These are phyloP conservation scores for Pseudocohnilembus persalinus DNA, from an alignment of 169 alveolate genomes.

Conservation along the genomic window DNA sequence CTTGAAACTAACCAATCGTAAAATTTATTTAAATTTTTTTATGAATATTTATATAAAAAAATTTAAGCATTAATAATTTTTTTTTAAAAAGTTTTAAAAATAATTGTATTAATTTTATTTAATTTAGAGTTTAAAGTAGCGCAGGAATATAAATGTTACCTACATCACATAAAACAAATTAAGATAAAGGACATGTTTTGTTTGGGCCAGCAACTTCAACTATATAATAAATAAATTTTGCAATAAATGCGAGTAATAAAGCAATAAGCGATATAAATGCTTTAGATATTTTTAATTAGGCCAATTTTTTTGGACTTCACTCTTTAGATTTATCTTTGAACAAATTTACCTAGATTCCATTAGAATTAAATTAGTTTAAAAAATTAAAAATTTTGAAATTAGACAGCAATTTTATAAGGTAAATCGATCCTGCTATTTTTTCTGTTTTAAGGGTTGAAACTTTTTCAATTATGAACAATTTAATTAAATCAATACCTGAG, in stretches of 20 bases:
- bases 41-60: too few species aligned
- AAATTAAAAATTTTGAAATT: slow-evolving; percentile 7
- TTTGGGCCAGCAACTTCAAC: too few species aligned
- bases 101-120: too few species aligned
- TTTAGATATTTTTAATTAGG: background rate
- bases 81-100: too few species aligned
- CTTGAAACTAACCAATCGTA: too few species aligned
- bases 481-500: background rate
- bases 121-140: too few species aligned
- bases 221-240: background rate
- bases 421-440: background rate
- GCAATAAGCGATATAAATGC: background rate
- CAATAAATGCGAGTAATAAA: background rate
- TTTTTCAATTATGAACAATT: slow-evolving; percentile 22
- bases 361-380: background rate
- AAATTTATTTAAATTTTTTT: too few species aligned
- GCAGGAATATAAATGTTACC: too few species aligned
- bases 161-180: too few species aligned
- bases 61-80: too few species aligned
- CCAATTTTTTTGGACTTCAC: background rate
- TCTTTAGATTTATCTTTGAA: background rate
- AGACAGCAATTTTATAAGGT: slow-evolving; percentile 10
- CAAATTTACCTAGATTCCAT: slow-evolving; percentile 9
- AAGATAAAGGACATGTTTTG: too few species aligned
- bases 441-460: background rate